Evolutionary conservation across 768 basidiomycete genomes (phyloP).

Genomic region (Naganishia antarctica): DNA sequence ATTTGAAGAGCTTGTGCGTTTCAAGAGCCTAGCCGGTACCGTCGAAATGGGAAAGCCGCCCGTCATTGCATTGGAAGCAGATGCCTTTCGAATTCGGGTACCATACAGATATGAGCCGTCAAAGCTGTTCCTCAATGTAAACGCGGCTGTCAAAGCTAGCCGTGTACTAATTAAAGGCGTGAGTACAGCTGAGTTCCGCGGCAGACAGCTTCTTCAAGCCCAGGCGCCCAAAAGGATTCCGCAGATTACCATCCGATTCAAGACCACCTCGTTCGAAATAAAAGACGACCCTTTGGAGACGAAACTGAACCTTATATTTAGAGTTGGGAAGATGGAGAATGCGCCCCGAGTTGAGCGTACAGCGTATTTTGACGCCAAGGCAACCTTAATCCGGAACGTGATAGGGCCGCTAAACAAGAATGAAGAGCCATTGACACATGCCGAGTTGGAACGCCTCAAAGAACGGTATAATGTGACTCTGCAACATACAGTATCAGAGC

Average conservation of each 20-base stretch:
- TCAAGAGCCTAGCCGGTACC: slow-evolving; percentile 57
- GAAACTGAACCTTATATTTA: slow-evolving; percentile 67
- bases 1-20: slow-evolving; percentile 71
- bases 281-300: slow-evolving; percentile 81
- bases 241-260: slow-evolving; percentile 58
- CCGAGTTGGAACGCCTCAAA: slow-evolving; percentile 17
- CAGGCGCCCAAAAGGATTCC: slow-evolving; percentile 73
- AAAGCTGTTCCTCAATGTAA: slow-evolving; percentile 67
- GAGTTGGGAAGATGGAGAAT: slow-evolving; percentile 67
- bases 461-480: slow-evolving; percentile 32
- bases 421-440: slow-evolving; percentile 8
- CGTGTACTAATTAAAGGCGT: slow-evolving; percentile 65
- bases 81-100: slow-evolving; percentile 69
- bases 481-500: slow-evolving; percentile 63
- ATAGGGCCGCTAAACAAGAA: slow-evolving; percentile 45
- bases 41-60: slow-evolving; percentile 35
- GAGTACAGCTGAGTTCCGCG: slow-evolving; percentile 55
- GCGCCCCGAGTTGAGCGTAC: slow-evolving; percentile 67
- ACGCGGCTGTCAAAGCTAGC: slow-evolving; percentile 64
- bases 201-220: slow-evolving; percentile 60
- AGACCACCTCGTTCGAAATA: slow-evolving; percentile 67
- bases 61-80: slow-evolving; percentile 56
- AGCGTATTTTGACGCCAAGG: slow-evolving; percentile 73
- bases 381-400: slow-evolving; percentile 56
- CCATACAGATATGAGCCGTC: slow-evolving; percentile 72